These are phyloP conservation scores for Phytophthora niederhauseri DNA, from an alignment of 352 stramenopile species.

Conservation along the genomic window DNA sequence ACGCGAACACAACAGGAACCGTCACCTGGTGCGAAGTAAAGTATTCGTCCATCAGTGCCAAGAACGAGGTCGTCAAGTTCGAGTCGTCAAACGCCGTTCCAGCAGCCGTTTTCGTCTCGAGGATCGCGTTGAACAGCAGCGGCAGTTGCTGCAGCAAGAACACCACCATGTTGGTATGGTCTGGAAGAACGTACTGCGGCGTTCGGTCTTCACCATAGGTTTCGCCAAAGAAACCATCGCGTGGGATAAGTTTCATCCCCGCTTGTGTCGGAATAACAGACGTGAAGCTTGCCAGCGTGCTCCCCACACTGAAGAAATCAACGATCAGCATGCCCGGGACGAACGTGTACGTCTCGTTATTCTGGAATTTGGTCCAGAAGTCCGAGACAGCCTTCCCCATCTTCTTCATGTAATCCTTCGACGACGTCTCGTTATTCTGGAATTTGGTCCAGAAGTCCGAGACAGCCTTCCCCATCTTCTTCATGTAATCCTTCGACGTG, in stretches of 20 bases:
- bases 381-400: background rate
- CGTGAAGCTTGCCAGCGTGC: constrained; percentile 19
- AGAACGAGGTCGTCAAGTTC: background rate
- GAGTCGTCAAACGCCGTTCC: background rate
- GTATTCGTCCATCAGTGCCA: constrained; percentile 30
- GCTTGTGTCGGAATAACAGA: constrained; percentile 8
- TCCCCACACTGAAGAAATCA: constrained; percentile 17
- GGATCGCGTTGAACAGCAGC: constrained; percentile 23
- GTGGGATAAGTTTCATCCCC: background rate
- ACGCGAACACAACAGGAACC: constrained; percentile 34
- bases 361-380: constrained; percentile 13
- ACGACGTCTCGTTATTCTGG: background rate
- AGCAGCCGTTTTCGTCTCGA: constrained; percentile 1
- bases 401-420: background rate
- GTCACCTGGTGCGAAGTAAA: constrained; percentile 32
- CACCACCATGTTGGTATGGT: constrained; percentile 10
- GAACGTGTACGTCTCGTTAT: constrained; percentile 13
- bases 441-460: constrained; percentile 12
- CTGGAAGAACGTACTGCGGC: constrained; percentile 21
- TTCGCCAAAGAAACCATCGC: constrained; percentile 25
- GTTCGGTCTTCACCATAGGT: constrained; percentile 20
- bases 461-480: background rate
- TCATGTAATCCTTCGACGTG: background rate
- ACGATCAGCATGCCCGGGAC: constrained; percentile 20
- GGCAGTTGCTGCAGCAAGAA: constrained; percentile 30